These are phyloP conservation scores for Mycena albidolilacea DNA, from an alignment of 768 basidiomycete species.

Conservation along the genomic window DNA sequence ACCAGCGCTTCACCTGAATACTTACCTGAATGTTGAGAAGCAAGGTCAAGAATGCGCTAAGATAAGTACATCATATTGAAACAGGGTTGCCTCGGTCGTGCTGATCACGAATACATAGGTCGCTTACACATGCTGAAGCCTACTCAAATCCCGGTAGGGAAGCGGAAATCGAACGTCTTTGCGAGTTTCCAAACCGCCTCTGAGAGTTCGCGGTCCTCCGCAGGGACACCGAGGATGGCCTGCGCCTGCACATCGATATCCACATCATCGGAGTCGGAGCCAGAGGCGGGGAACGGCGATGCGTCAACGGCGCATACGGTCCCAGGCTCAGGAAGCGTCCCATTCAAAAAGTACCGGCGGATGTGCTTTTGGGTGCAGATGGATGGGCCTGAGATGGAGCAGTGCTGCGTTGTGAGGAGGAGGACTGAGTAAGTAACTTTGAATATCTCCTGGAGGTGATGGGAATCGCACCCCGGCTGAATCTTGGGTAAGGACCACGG, in stretches of 20 bases:
- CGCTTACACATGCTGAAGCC: too few species aligned
- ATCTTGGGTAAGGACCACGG: slow-evolving; percentile 34
- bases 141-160: background rate
- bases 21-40: too few species aligned
- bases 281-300: slow-evolving; percentile 11
- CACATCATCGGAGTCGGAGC: background rate
- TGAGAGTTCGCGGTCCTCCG: background rate
- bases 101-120: too few species aligned
- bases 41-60: too few species aligned
- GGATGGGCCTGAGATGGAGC: slow-evolving; percentile 34
- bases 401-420: slow-evolving; percentile 32
- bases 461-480: slow-evolving; percentile 20
- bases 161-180: background rate
- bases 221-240: background rate
- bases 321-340: background rate
- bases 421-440: background rate
- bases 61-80: too few species aligned
- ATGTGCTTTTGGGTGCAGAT: slow-evolving; percentile 1
- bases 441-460: background rate
- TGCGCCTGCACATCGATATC: background rate
- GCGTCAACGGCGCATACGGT: slow-evolving; percentile 9
- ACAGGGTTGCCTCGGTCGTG: too few species aligned
- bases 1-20: too few species aligned
- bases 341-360: background rate
- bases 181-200: background rate